phyloP scores from a whole-genome alignment of 345 rosid genomes.

The Hirschfeldia incana region DNA sequence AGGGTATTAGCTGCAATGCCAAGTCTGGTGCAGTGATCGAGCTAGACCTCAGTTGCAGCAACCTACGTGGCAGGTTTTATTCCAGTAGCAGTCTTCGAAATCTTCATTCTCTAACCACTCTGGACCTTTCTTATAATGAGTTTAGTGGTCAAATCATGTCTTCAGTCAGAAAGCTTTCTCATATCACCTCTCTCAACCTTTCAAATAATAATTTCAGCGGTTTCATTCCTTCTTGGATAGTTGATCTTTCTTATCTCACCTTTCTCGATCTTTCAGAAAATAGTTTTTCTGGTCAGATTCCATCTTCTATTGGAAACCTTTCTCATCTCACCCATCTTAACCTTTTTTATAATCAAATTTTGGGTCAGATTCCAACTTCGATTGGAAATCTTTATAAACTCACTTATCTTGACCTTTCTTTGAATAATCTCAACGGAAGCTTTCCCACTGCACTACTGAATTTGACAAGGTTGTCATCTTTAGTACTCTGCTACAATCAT shows the following conservation, averaged over 20 bases:
- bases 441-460: not conserved
- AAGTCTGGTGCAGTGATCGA: not conserved
- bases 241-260: not conserved
- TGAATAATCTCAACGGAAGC: not conserved
- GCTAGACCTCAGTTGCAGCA: not conserved
- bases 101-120: not conserved
- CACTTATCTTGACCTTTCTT: not conserved
- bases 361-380: not conserved
- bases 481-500: not conserved
- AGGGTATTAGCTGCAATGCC: not conserved
- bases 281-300: not conserved
- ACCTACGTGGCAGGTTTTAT: not conserved
- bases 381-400: not conserved
- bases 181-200: not conserved
- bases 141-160: not conserved
- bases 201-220: not conserved
- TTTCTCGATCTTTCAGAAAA: not conserved
- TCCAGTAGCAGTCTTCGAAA: not conserved
- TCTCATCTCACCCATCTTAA: not conserved
- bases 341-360: not conserved
- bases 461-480: not conserved
- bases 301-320: not conserved
- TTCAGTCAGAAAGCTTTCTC: not conserved
- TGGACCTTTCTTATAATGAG: not conserved
- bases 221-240: not conserved